phyloP scores from a whole-genome alignment of 495 filamentous ascomycete genomes.

The Penicillium dipodomyicola region DNA sequence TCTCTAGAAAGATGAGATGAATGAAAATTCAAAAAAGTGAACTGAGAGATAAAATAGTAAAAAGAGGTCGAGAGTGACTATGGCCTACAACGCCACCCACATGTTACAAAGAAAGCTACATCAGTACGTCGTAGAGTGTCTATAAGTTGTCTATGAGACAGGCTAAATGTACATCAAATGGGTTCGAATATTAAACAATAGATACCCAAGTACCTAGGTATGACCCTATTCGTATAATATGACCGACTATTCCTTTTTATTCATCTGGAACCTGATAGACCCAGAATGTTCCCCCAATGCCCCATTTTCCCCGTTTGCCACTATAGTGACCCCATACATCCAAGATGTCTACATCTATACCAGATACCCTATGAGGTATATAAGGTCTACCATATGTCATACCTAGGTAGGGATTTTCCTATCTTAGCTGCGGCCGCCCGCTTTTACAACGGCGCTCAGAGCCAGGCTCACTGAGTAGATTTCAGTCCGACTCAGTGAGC shows the following conservation, averaged over 20 bases:
- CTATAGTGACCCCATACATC: background rate
- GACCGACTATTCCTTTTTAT: background rate
- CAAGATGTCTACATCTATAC: background rate
- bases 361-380: background rate
- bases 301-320: constrained; percentile 16
- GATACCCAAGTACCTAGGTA: too few relatives aligned
- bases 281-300: background rate
- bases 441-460: constrained; percentile 33
- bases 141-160: too few relatives aligned
- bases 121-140: too few relatives aligned
- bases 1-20: background rate
- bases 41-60: background rate
- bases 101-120: constrained; percentile 2
- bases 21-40: background rate
- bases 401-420: too few relatives aligned
- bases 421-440: too few relatives aligned
- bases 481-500: too few relatives aligned
- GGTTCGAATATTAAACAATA: background rate
- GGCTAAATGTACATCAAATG: background rate
- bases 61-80: background rate
- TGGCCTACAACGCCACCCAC: constrained; percentile 9
- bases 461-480: constrained; percentile 26
- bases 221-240: background rate
- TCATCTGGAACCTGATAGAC: constrained; percentile 9
- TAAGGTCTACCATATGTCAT: too few relatives aligned